phyloP scores from a whole-genome alignment of 192 early-diverging fungal species.

The Backusella parvicylindrica region DNA sequence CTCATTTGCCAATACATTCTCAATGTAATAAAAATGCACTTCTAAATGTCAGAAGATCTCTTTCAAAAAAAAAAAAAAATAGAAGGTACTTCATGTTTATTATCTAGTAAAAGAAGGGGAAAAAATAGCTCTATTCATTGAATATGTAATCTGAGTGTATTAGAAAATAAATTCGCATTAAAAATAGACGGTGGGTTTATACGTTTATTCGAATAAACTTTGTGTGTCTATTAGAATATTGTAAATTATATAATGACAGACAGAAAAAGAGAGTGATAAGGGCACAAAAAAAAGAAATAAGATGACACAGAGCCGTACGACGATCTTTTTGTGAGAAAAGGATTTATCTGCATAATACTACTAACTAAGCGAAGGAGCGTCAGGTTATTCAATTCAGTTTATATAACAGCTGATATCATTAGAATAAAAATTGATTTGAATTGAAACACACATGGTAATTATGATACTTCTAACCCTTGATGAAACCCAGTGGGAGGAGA shows the following conservation, averaged over 20 bases:
- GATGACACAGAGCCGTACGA: not conserved
- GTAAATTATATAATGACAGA: not conserved
- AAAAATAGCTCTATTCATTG: too few species aligned
- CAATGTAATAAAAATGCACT: not conserved
- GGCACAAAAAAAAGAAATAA: not conserved
- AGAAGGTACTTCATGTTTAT: not conserved
- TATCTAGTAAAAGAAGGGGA: not conserved
- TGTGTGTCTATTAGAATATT: not conserved
- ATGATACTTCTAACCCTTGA: not conserved
- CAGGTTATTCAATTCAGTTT: not conserved
- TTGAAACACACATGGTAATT: not conserved
- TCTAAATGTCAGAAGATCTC: not conserved
- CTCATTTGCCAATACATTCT: not conserved
- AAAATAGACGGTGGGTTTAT: too few species aligned
- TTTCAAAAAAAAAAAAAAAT: not conserved
- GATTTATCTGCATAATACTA: not conserved
- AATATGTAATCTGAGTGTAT: too few species aligned
- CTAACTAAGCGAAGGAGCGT: not conserved
- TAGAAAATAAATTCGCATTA: too few species aligned
- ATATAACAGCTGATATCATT: not conserved
- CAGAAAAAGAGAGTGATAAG: not conserved
- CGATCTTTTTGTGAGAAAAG: not conserved
- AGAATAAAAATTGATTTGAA: not conserved
- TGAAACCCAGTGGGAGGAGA: not conserved
- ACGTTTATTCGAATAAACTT: not conserved